Base-by-base conservation (phyloP, 2,329 filamentous ascomycete species). In the Fonsecaea multimorphosa region DNA sequence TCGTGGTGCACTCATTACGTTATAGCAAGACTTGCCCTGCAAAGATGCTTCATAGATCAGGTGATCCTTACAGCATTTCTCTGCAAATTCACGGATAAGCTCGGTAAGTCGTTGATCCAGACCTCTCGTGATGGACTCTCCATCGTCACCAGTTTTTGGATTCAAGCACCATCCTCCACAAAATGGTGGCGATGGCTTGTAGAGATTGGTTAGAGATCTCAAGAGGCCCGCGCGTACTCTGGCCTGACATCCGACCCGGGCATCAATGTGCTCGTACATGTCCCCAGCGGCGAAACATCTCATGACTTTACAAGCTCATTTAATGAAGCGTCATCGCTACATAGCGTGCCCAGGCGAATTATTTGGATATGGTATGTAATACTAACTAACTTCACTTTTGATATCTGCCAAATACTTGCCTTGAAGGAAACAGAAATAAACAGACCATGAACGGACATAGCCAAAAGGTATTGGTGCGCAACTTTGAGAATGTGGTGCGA, bases 401-500 rank as follows among this genome's bases (percentile, higher is more conserved):
- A 49, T 11, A 49, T 24, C n/a, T n/a, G 14, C 11, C 22, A 7
- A 12, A 24, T 24, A 4, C 38, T 40, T 19, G n/a, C n/a, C 8
- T n/a, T 19, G n/a, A 24, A 24, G 44, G 9, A 24, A 24, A 49
- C 44, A 49, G 44, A 49, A 49, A 40, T 16, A n/a, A 22, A 24
- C 22, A 49, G 44, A 49, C n/a, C 44, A 49, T 49, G 44, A 22
- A 40, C 38, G 38, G 38, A 40, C 8, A 14, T 3, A 40, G 16
- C 38, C 38, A 40, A n/a, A 40, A 22, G 44, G 36, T 59, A 32
- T 63, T 70, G 8, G 66, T 70, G 27, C 66, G 66, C 32, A 71
- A 72, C 29, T 75, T 76, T 61, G 69, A 73, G 49, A 56, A 68
- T 22, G 64, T 75, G 14, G 51, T 14, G 19, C 68, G 70, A 67